Evolutionary conservation across 441 rosid genomes (phyloP).

Genomic region (Metrosideros polymorpha): DNA sequence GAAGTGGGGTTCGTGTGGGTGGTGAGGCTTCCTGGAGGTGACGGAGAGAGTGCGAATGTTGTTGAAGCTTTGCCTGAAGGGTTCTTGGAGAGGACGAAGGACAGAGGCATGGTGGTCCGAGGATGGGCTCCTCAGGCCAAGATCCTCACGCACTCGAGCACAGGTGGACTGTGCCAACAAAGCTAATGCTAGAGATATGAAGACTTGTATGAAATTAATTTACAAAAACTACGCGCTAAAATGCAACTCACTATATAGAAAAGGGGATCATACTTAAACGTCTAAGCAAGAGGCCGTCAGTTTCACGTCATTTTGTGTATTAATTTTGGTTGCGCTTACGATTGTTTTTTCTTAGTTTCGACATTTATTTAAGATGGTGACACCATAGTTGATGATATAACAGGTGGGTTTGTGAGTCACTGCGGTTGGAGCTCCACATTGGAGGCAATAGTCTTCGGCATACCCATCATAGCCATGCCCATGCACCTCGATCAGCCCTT

Average conservation of each 20-base stretch:
- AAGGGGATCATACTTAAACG: not conserved
- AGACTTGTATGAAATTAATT: no score
- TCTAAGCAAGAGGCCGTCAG: not conserved
- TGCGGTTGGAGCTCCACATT: constrained; percentile 19
- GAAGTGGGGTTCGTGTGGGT: constrained; percentile 10
- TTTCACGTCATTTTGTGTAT: not conserved
- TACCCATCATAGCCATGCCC: constrained; percentile 12
- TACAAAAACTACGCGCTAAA: not conserved
- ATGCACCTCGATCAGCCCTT: constrained; percentile 12
- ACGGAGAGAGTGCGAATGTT: not conserved
- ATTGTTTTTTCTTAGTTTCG: not conserved
- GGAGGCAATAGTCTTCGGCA: constrained; percentile 19
- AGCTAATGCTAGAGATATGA: not conserved
- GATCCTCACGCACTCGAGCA: constrained; percentile 16
- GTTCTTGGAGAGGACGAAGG: not conserved
- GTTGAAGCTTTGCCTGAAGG: constrained; percentile 13
- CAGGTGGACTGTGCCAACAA: not conserved
- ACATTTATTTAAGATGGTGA: not conserved
- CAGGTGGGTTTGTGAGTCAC: constrained; percentile 21
- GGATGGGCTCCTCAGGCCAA: constrained; percentile 27
- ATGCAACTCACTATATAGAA: not conserved
- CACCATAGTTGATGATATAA: not conserved
- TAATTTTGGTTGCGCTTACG: no score
- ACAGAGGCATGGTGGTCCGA: constrained; percentile 5
- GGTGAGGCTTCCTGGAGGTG: constrained; percentile 1